Evolutionary conservation across 2,329 filamentous ascomycete genomes (phyloP).

Genomic region (Plenodomus biglobosus): DNA sequence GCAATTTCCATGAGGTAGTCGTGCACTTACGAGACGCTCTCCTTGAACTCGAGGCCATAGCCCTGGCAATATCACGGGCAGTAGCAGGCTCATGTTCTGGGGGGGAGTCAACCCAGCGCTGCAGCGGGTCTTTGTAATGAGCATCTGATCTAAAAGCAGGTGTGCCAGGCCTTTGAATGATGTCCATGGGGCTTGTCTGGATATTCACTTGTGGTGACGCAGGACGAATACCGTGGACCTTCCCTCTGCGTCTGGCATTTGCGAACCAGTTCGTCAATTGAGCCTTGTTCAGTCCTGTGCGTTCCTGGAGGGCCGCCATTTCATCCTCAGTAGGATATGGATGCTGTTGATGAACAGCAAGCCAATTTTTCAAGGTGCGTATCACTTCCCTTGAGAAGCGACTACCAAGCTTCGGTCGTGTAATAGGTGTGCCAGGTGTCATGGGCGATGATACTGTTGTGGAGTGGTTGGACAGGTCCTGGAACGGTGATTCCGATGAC

Average conservation of each 20-base stretch:
- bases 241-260: slow-evolving; percentile 29
- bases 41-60: slow-evolving; percentile 21
- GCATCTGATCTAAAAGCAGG: slow-evolving; percentile 14
- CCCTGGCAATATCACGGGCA: slow-evolving; percentile 25
- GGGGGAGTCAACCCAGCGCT: slow-evolving; percentile 34
- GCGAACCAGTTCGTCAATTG: slow-evolving; percentile 36
- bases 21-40: slow-evolving; percentile 5
- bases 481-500: slow-evolving; percentile 1
- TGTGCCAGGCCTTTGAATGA: slow-evolving; percentile 26
- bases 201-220: slow-evolving; percentile 9
- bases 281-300: slow-evolving; percentile 27
- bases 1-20: not conserved
- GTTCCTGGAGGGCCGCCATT: slow-evolving; percentile 17
- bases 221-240: slow-evolving; percentile 15
- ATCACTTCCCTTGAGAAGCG: slow-evolving; percentile 31
- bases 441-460: slow-evolving; percentile 16
- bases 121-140: slow-evolving; percentile 22
- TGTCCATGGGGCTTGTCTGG: slow-evolving; percentile 19
- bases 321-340: slow-evolving; percentile 29
- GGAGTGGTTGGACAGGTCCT: slow-evolving; percentile 12
- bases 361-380: slow-evolving; percentile 27
- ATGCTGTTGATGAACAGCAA: slow-evolving; percentile 21
- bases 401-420: slow-evolving; percentile 19
- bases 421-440: slow-evolving; percentile 7
- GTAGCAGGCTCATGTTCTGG: slow-evolving; percentile 33